These are phyloP conservation scores for Climacium dendroides DNA, from an alignment of 225 moss, liverwort and hornwort species.

Conservation along the genomic window DNA sequence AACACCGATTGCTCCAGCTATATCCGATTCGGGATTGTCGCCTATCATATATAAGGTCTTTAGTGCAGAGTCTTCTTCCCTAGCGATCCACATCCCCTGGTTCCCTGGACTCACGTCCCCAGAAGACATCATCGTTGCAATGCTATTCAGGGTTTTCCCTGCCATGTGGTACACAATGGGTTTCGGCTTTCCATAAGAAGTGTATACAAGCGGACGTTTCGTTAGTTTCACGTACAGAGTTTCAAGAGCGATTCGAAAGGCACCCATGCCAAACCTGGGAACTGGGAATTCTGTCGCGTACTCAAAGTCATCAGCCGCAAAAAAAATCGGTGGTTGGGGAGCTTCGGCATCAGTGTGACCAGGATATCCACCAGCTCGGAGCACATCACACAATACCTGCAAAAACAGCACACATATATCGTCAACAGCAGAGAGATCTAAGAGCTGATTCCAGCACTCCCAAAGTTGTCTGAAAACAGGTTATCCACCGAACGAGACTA, in stretches of 20 bases:
- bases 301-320: constrained; percentile 73
- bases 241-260: constrained; percentile 64
- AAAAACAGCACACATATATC: background rate
- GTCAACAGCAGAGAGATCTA: background rate
- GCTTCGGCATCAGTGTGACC: constrained; percentile 12
- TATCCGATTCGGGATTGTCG: constrained; percentile 75
- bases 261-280: constrained; percentile 82
- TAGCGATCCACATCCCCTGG: background rate
- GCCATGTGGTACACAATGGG: constrained; percentile 37
- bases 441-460: background rate
- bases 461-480: background rate
- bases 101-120: background rate
- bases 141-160: constrained; percentile 21
- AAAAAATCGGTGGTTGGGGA: constrained; percentile 49
- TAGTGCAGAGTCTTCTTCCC: constrained; percentile 5
- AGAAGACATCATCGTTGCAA: constrained; percentile 13
- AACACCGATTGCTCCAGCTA: constrained; percentile 53
- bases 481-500: background rate
- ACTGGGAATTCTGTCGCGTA: constrained; percentile 54
- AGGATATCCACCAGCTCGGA: constrained; percentile 60
- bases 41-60: constrained; percentile 79
- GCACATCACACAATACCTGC: constrained; percentile 76
- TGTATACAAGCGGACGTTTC: constrained; percentile 31
- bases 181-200: constrained; percentile 65
- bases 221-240: constrained; percentile 49